Evolutionary conservation across 495 filamentous ascomycete species (phyloP), one percentile per base, ranked within the genome.

Genomic region (Cladorrhinum samala): DNA sequence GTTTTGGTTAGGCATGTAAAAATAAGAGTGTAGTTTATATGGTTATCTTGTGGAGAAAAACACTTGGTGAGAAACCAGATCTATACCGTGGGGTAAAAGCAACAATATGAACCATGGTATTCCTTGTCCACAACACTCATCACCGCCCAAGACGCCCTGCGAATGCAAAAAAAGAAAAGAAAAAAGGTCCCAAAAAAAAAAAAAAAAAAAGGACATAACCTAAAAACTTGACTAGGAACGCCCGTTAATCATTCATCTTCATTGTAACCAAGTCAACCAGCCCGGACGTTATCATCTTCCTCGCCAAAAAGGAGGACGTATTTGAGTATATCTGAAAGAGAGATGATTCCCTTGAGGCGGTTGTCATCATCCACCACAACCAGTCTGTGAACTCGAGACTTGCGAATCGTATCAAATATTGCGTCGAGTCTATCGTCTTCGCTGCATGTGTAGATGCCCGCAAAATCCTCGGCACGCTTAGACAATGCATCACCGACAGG

Each of bases 321-420:
- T 62, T 94, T 89, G 53, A 99, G 78, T 56, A 99, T 96, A 69
- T 99, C 94, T 57, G 91, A 96, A 52, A 99, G 75, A 7, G 91
- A 96, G 23, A 99, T 82, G 16, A 99, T 81, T 40, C 93, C 93
- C 67, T 86, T 87, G 36, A 99, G 80, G 44, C 82, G 80, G 69
- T 83, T 88, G 49, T 88, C 78, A 38, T 95, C 89, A 68, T 97
- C 90, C 52, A 97, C 88, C 36, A 99, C 85, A 40, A 96, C 85
- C 21, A 99, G 73, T 58, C 93, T 80, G 69, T 99, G 93, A 20
- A 97, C 92, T 27, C 94, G 80, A 13, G 89, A 95, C 68, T 88
- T 91, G 58, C 93, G 88, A 59, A 99, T 90, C 0, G 94, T 97
- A 67, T 96, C 90, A 64, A 96, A 97, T 58, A 99, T 93, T 21